A percentile compares a stretch with the other conserved stretches of the same genome.
phyloP scores from a whole-genome alignment of 2,329 filamentous ascomycete species.

The Volutella citrinella region DNA sequence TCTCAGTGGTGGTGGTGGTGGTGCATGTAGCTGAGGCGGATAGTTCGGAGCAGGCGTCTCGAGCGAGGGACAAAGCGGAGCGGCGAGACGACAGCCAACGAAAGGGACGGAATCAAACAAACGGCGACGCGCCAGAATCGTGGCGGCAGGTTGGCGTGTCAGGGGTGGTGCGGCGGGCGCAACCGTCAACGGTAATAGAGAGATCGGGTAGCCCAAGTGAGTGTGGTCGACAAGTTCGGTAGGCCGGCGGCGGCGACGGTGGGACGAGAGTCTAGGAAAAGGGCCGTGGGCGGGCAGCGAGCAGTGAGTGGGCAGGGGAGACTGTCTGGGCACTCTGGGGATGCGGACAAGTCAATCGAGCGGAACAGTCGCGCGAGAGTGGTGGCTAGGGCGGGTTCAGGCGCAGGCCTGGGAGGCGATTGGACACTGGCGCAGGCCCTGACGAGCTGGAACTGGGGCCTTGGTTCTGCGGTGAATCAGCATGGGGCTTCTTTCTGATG shows the following conservation, averaged over 20 bases:
- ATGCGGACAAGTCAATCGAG: no score
- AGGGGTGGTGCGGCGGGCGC: constrained; percentile 19
- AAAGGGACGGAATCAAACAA: constrained; percentile 22
- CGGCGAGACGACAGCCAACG: constrained; percentile 11
- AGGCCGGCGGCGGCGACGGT: constrained; percentile 12
- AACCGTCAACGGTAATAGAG: constrained; percentile 20
- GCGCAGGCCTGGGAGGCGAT: no score
- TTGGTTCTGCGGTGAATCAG: no score
- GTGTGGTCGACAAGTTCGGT: constrained; percentile 14
- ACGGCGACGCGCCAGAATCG: constrained; percentile 22
- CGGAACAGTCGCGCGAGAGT: no score
- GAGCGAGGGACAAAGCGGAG: no score
- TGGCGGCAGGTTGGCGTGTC: constrained; percentile 23
- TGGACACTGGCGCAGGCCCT: no score
- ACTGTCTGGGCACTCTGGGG: no score
- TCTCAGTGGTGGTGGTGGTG: no score
- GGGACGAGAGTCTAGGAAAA: constrained; percentile 18
- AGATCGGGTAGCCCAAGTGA: constrained; percentile 1
- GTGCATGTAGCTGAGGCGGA: constrained; percentile 22
- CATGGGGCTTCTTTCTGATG: no score
- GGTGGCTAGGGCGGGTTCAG: no score
- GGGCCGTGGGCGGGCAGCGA: constrained; percentile 17
- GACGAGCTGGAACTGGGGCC: no score
- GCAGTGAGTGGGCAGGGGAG: constrained; percentile 21
- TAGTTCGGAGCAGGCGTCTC: no score